Base-by-base conservation (phyloP, 164 flowering plant species). In the Magnolia officinalis region DNA sequence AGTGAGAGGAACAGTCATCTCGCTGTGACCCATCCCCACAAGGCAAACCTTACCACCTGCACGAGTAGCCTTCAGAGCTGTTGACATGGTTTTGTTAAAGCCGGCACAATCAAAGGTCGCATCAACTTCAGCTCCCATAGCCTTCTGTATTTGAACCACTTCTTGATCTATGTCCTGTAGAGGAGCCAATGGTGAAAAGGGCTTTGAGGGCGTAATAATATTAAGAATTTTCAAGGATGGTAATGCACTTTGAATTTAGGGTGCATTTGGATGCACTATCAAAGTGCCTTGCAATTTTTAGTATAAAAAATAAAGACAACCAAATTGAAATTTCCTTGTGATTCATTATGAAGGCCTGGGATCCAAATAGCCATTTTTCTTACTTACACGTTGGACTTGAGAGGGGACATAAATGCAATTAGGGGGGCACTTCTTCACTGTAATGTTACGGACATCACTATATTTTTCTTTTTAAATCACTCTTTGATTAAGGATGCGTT, bases 1-100 rank as follows among this genome's bases (percentile, higher is more conserved):
- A 61, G 97, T 89, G 64, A 93, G 94, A 13, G 97, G 95, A 49
- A 91, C 87, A 16, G 91, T 91, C 92, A 93, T 89, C 79, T 84
- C 90, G 16, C 61, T 37, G 70, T 92, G 97, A 8, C 97, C 98
- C 97, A 90, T 88, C 1, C 97, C 98, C 23, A 95, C 95, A 68
- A 95, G 92, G 84, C 97, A 93, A 66, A 95, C 97, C 78, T 89
- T 95, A 65, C 99, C 99, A 31, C 99, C 98, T 1, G 91, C 7
- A 73, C 85, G 74, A 23, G 99, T 95, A 55, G 98, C 98, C 64
- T 72, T 78, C 14, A 93, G 81, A 18, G 97, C 97, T 3, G 96
- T 93, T 55, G 95, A 83, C 90, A 95, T 91, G 72, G 98, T 91
- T 82, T 95, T 95, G 79, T 80, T 79, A 73, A 91, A 89, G 52